A percentile compares a stretch with the other conserved stretches of the same genome.
phyloP scores from a whole-genome alignment of 441 rosid genomes.

The Gossypium gossypioides region DNA sequence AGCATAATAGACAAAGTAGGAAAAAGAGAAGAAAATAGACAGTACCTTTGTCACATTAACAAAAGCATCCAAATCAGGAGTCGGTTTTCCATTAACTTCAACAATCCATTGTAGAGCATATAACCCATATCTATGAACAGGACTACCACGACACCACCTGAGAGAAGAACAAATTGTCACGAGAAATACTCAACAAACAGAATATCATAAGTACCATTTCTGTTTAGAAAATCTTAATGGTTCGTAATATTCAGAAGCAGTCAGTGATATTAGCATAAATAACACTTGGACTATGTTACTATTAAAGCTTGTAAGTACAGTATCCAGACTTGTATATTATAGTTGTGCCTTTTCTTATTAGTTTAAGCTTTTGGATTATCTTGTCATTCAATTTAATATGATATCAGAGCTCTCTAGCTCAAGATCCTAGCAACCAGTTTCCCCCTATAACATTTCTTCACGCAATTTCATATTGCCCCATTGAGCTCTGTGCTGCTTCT shows the following conservation, averaged over 20 bases:
- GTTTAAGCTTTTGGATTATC: not conserved
- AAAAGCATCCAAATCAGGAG: constrained; percentile 76
- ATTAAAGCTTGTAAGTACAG: not conserved
- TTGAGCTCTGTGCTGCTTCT: not conserved
- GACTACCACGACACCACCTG: constrained; percentile 93
- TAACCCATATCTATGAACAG: constrained; percentile 77
- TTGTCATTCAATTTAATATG: not conserved
- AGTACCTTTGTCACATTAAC: constrained; percentile 66
- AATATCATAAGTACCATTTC: not conserved
- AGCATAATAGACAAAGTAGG: not conserved
- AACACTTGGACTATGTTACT: not conserved
- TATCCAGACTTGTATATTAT: not conserved
- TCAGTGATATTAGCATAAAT: not conserved
- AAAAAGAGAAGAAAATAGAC: not conserved
- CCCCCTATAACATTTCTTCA: not conserved
- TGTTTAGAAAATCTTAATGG: not conserved
- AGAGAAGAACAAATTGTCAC: constrained; percentile 9
- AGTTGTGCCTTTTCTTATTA: not conserved
- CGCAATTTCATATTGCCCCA: not conserved
- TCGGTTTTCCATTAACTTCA: constrained; percentile 75
- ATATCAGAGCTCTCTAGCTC: not conserved
- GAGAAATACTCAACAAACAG: not conserved
- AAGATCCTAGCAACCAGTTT: not conserved
- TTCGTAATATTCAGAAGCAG: not conserved
- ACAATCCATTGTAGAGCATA: constrained; percentile 93